These are phyloP conservation scores for Rehmannia glutinosa DNA, from an alignment of 257 asterid genomes.

Conservation along the genomic window DNA sequence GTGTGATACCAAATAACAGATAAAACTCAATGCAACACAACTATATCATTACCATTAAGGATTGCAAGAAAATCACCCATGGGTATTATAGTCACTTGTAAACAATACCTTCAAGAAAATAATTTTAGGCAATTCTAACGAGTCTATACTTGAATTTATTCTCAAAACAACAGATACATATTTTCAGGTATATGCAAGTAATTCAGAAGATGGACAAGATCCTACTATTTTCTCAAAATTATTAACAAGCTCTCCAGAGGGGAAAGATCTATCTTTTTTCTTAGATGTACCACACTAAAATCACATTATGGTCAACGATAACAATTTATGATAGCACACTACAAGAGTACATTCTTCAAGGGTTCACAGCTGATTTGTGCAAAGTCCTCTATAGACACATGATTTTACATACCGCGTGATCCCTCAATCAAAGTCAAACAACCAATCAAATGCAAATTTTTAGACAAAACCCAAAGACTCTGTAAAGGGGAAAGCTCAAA, in stretches of 20 bases:
- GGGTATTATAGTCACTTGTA: too few relatives aligned
- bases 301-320: conserved; percentile 2
- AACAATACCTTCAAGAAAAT: neutral
- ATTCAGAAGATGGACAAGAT: conserved; percentile 1
- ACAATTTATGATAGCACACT: neutral
- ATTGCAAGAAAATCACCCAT: neutral
- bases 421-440: neutral
- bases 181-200: neutral
- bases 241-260: neutral
- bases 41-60: neutral
- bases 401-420: neutral
- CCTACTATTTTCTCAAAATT: too few relatives aligned
- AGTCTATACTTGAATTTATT: too few relatives aligned
- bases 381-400: too few relatives aligned
- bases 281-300: neutral
- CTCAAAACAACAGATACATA: neutral
- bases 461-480: neutral
- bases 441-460: conserved; percentile 1
- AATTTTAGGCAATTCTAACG: too few relatives aligned
- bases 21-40: conserved; percentile 4
- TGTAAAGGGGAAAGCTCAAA: neutral
- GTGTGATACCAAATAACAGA: neutral
- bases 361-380: too few relatives aligned
- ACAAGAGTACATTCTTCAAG: neutral
- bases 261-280: neutral